Evolutionary conservation across 495 filamentous ascomycete genomes (phyloP).

Genomic region (Lophiotrema nucula): DNA sequence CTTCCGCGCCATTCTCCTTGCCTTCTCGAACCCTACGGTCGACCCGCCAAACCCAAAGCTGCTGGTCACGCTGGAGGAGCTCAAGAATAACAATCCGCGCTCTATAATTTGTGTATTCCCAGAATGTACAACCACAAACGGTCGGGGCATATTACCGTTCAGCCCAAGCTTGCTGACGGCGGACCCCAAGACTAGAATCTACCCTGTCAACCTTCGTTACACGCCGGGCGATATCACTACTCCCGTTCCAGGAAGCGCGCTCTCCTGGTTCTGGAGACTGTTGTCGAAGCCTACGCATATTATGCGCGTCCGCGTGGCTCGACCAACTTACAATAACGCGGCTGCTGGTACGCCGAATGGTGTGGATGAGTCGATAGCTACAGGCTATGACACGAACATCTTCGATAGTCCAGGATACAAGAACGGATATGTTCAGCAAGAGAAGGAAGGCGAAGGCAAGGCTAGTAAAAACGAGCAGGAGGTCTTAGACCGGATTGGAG

Average conservation of each 20-base stretch:
- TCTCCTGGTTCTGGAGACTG: slow-evolving; percentile 76
- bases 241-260: slow-evolving; percentile 70
- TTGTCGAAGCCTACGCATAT: slow-evolving; percentile 83
- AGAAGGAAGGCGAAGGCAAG: slow-evolving; percentile 44
- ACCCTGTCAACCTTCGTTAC: slow-evolving; percentile 85
- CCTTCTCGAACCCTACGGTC: slow-evolving; percentile 61
- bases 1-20: slow-evolving; percentile 66
- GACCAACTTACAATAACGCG: slow-evolving; percentile 56
- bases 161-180: slow-evolving; percentile 68
- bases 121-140: slow-evolving; percentile 91
- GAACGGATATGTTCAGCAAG: neutral
- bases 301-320: slow-evolving; percentile 85
- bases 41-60: slow-evolving; percentile 48
- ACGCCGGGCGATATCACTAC: slow-evolving; percentile 87
- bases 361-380: slow-evolving; percentile 10
- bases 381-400: slow-evolving; percentile 51
- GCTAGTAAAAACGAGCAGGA: slow-evolving; percentile 43
- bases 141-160: slow-evolving; percentile 82
- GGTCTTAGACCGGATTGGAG: slow-evolving; percentile 71
- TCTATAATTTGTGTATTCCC: slow-evolving; percentile 82
- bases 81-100: slow-evolving; percentile 66
- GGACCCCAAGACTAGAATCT: slow-evolving; percentile 67
- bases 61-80: slow-evolving; percentile 59
- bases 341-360: slow-evolving; percentile 44
- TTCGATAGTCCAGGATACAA: slow-evolving; percentile 46